phyloP scores from a whole-genome alignment of 306 rosid genomes.

The Canavalia ensiformis region DNA sequence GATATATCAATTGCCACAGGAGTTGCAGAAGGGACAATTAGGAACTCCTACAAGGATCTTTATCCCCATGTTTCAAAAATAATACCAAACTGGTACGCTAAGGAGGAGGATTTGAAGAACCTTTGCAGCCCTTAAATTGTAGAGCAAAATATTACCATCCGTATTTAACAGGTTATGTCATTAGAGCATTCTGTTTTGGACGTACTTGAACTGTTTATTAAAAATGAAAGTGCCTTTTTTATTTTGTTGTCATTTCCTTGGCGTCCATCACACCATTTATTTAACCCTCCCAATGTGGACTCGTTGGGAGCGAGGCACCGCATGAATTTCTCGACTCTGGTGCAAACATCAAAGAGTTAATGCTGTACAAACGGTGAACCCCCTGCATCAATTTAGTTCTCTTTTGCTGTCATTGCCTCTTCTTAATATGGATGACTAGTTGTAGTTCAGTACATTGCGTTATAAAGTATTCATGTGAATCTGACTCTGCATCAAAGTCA shows the following conservation, averaged over 20 bases:
- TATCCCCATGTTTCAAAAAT: conserved; percentile 91
- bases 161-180: conserved; percentile 18
- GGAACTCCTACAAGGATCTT: conserved; percentile 93
- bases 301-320: conserved; percentile 33
- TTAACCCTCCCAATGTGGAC: conserved; percentile 13
- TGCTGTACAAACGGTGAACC: neutral
- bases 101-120: conserved; percentile 88
- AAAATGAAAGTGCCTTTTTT: conserved; percentile 34
- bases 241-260: conserved; percentile 15
- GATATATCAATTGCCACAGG: conserved; percentile 95
- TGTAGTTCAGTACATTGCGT: neutral
- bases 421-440: neutral
- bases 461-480: neutral
- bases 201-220: conserved; percentile 44
- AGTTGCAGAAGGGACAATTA: conserved; percentile 97
- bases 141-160: conserved; percentile 37
- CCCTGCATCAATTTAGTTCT: neutral
- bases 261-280: conserved; percentile 6
- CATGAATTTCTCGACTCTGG: neutral
- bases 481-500: neutral
- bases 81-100: conserved; percentile 93
- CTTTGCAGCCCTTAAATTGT: conserved; percentile 84
- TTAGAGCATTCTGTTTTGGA: conserved; percentile 48
- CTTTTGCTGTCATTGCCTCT: neutral
- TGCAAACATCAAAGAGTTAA: conserved; percentile 17